These are phyloP conservation scores for Neurospora sp. DNA, from an alignment of 495 filamentous ascomycete species.

Conservation along the genomic window DNA sequence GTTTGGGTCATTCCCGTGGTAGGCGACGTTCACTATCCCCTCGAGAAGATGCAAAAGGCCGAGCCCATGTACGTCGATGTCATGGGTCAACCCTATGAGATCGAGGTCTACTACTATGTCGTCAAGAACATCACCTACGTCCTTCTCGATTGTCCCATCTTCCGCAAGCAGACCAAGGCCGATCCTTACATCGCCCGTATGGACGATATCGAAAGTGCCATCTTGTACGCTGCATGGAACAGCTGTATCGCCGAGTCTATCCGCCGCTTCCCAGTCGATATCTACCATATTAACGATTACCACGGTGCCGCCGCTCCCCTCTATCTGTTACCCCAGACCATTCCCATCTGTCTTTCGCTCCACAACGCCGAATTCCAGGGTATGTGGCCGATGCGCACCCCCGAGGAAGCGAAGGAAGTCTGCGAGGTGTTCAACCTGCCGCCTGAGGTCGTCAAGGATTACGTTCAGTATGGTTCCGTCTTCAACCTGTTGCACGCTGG, in stretches of 20 bases:
- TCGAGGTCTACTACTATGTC: constrained; percentile 56
- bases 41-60: constrained; percentile 39
- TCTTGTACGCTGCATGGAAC: constrained; percentile 70
- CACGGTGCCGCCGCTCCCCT: constrained; percentile 65
- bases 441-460: constrained; percentile 39
- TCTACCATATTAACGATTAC: constrained; percentile 79
- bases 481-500: constrained; percentile 67
- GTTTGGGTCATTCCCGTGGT: constrained; percentile 74
- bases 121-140: constrained; percentile 64
- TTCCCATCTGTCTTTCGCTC: constrained; percentile 45
- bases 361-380: constrained; percentile 63
- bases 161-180: constrained; percentile 55
- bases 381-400: constrained; percentile 63
- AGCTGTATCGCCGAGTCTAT: constrained; percentile 57
- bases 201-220: constrained; percentile 63
- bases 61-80: constrained; percentile 58
- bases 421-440: constrained; percentile 60
- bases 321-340: constrained; percentile 53
- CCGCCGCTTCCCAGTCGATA: constrained; percentile 50
- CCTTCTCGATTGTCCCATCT: constrained; percentile 59
- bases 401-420: constrained; percentile 56
- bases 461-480: constrained; percentile 60
- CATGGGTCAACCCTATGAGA: constrained; percentile 53
- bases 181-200: constrained; percentile 65
- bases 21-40: constrained; percentile 55